phyloP scores from a whole-genome alignment of 257 asterid species.

The Lavandula angustifolia region DNA sequence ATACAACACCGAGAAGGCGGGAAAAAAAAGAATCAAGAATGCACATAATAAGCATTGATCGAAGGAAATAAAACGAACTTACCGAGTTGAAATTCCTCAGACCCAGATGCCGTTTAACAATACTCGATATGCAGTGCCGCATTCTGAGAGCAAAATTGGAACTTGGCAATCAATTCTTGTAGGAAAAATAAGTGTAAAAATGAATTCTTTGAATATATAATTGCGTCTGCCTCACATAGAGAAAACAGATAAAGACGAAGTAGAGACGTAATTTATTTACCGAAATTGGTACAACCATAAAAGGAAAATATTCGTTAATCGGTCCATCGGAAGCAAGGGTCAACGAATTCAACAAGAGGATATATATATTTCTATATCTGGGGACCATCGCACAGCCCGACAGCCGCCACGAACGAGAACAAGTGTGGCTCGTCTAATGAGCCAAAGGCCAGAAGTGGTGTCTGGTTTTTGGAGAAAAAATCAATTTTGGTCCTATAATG shows the following conservation, averaged over 20 bases:
- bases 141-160: slow-evolving; percentile 35
- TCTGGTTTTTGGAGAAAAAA: no score
- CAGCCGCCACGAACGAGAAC: no score
- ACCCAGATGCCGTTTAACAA: slow-evolving; percentile 42
- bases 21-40: neutral
- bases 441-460: no score
- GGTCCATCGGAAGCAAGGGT: no score
- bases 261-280: no score
- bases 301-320: no score
- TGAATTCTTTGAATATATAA: neutral
- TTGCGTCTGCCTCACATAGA: neutral
- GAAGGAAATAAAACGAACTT: slow-evolving; percentile 27
- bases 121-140: slow-evolving; percentile 55
- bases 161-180: neutral
- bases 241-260: neutral
- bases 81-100: slow-evolving; percentile 47
- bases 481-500: no score
- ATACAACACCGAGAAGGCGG: neutral
- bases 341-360: no score
- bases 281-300: no score
- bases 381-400: no score
- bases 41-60: neutral
- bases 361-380: no score
- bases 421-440: no score
- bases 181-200: neutral